Conservation (phyloP, 2,329 filamentous ascomycete genomes). For the Trichoderma koningiopsis region DNA sequence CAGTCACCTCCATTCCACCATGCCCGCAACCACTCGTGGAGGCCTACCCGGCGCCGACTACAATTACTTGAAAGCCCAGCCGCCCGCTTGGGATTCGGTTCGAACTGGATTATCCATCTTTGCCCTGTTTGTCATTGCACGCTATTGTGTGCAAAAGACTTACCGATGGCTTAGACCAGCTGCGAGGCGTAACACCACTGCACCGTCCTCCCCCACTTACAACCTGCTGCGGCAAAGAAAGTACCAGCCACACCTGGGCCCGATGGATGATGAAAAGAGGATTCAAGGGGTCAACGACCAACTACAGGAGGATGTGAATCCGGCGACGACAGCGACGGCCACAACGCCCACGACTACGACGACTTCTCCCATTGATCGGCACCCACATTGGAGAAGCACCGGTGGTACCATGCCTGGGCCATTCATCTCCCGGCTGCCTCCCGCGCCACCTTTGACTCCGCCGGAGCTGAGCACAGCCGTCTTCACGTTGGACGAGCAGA, state of each 20-base stretch:
- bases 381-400: constrained; percentile 33
- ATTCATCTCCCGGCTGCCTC: constrained; percentile 45
- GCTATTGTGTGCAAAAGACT: constrained; percentile 34
- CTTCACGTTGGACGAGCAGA: constrained; percentile 47
- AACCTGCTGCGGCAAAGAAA: constrained; percentile 30
- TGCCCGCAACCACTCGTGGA: constrained; percentile 40
- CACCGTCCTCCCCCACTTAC: constrained; percentile 25
- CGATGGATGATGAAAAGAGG: constrained; percentile 36
- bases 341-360: not conserved
- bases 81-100: constrained; percentile 36
- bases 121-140: constrained; percentile 41
- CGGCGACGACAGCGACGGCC: constrained; percentile 27
- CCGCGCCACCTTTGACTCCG: constrained; percentile 53
- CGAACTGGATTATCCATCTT: constrained; percentile 39
- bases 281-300: constrained; percentile 26
- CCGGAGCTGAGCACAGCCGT: constrained; percentile 47
- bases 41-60: constrained; percentile 35
- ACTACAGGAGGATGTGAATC: not conserved
- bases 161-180: constrained; percentile 36
- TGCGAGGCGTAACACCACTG: constrained; percentile 30
- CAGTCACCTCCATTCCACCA: constrained; percentile 33
- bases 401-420: constrained; percentile 35
- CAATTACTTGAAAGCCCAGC: constrained; percentile 34
- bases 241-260: constrained; percentile 30
- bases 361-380: constrained; percentile 31